Percentiles rank a stretch among this genome's conserved stretches.
phyloP scores from a whole-genome alignment of 768 basidiomycete species.

The Cyathus striatus region DNA sequence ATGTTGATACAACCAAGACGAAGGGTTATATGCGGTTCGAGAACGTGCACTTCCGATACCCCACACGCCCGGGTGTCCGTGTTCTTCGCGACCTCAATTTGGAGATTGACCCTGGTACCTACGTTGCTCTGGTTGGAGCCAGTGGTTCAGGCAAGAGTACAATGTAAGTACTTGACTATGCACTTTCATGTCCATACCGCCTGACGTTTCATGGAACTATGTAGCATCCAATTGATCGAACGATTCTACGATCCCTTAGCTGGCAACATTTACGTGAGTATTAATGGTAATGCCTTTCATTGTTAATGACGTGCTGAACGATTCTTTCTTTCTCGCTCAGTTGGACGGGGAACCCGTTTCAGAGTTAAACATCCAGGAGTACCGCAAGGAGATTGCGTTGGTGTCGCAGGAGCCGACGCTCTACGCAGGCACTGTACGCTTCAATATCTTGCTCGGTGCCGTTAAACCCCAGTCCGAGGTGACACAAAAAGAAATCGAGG shows the following conservation, averaged over 20 bases:
- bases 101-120: conserved; percentile 70
- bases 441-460: conserved; percentile 88
- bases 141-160: conserved; percentile 82
- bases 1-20: conserved; percentile 34
- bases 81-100: conserved; percentile 77
- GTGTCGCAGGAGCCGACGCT: conserved; percentile 92
- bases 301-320: not conserved
- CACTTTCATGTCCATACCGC: not conserved
- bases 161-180: conserved; percentile 39
- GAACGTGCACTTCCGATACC: conserved; percentile 86
- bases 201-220: not conserved
- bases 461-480: conserved; percentile 72
- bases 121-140: conserved; percentile 78
- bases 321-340: conserved; percentile 20
- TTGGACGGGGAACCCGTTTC: conserved; percentile 74
- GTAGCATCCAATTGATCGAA: conserved; percentile 77
- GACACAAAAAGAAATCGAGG: conserved; percentile 82
- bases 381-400: conserved; percentile 82
- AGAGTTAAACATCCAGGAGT: conserved; percentile 78
- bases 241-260: conserved; percentile 80
- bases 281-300: too few relatives aligned
- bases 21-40: conserved; percentile 71
- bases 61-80: conserved; percentile 77
- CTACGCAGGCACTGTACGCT: conserved; percentile 87
- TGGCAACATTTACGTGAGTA: conserved; percentile 58